Evolutionary conservation across 495 filamentous ascomycete genomes (phyloP).

Genomic region (Chaetomidium leptoderma): DNA sequence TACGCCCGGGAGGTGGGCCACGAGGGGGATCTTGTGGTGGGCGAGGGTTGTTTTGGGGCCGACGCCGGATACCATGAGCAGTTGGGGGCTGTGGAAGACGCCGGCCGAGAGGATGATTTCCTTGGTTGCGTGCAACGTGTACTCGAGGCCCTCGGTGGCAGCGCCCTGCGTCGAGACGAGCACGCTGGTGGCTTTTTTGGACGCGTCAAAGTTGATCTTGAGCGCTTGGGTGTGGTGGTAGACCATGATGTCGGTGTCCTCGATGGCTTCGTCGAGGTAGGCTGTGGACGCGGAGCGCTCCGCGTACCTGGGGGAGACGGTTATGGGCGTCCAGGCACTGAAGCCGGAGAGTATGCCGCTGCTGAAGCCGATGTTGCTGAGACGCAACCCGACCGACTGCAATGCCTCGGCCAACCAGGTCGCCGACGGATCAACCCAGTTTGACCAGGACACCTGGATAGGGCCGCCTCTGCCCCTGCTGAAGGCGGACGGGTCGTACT

Average conservation of each 20-base stretch:
- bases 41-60: constrained; percentile 29
- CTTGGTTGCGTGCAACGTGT: neutral
- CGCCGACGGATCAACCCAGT: constrained; percentile 27
- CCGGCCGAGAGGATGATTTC: constrained; percentile 54
- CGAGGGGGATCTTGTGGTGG: constrained; percentile 37
- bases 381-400: constrained; percentile 31
- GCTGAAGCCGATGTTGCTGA: constrained; percentile 29
- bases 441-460: constrained; percentile 20
- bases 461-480: constrained; percentile 18
- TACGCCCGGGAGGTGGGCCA: constrained; percentile 48
- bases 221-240: neutral
- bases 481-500: constrained; percentile 24
- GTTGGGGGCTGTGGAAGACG: constrained; percentile 47
- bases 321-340: no score
- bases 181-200: constrained; percentile 7
- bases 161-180: neutral
- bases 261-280: no score
- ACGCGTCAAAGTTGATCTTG: constrained; percentile 9
- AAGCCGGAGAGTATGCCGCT: constrained; percentile 37
- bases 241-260: no score
- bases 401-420: constrained; percentile 37
- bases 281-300: no score
- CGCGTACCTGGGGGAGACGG: no score
- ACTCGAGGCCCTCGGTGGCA: no score
- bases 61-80: constrained; percentile 45